Evolutionary conservation across 2,329 filamentous ascomycete genomes (phyloP), one percentile per base, ranked within the genome.

Genomic region (Sphaerulina musiva): DNA sequence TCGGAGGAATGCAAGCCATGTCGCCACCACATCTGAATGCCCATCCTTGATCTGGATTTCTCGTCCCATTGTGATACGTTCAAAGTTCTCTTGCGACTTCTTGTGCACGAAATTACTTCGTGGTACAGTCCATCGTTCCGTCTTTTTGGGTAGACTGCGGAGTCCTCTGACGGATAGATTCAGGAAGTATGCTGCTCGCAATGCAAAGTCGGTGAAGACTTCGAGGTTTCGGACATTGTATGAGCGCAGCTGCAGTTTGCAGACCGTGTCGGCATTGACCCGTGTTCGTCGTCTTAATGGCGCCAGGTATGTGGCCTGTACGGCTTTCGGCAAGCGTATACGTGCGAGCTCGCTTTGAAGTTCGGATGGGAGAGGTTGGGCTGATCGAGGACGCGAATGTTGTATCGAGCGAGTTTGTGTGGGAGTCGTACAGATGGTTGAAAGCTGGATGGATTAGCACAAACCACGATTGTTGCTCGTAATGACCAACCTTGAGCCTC

Each of bases 81-180:
- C 92, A 68, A 95, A 98, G 73, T 98, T 98, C 75, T 98, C 93
- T 73, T 98, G 91, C 38, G 83, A 86, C 75, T 98, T 98, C 76
- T 97, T 98, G 78, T 89, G 88, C 62, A 96, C 89, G 76, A 98
- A 98, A 70, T 88, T 87, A 67, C 83, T 83, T 66, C 83, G 82
- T 8, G 90, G 89, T 1, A 97, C 90, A 0, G 93, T 97, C 93
- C 93, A 98, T 65, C 91, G 83, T 76, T 98, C 89, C 12, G 82
- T 87, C 60, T 92, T 89, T 54, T 86, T 83, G 1, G 93, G 93
- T 14, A 98, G 77, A 9, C 92, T 89, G 5, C 93, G 78, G 5
- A 93, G 91, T 0, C 93, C 93, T 45, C 82, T 87, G 2, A 90
- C 90, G 8, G 90, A 86, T 1, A 98, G 83, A 14, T 86, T 83